Evolutionary conservation across 805 yeast species (phyloP).

Genomic region (Candida golubevii): DNA sequence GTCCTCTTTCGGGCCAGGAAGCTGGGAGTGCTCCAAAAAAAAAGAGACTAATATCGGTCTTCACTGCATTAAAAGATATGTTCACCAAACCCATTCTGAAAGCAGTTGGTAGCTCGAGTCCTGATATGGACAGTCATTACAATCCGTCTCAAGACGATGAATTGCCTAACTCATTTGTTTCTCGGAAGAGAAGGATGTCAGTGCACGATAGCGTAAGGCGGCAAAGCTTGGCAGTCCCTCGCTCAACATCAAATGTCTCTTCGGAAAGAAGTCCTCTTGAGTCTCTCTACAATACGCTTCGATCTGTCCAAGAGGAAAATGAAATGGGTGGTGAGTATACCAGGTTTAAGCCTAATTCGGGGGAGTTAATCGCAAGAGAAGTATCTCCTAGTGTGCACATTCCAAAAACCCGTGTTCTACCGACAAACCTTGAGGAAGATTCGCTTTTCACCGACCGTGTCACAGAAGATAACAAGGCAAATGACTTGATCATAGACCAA

Average conservation of each 20-base stretch:
- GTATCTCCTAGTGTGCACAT: slow-evolving; percentile 15
- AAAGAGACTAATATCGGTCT: slow-evolving; percentile 11
- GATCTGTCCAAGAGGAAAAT: slow-evolving; percentile 4
- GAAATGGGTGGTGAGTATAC: slow-evolving; percentile 5
- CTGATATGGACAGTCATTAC: neutral
- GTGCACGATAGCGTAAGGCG: slow-evolving; percentile 9
- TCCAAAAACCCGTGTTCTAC: slow-evolving; percentile 15
- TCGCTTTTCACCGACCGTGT: neutral
- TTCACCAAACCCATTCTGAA: neutral
- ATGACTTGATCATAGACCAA: slow-evolving; percentile 24
- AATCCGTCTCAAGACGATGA: slow-evolving; percentile 1
- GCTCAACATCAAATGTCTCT: slow-evolving; percentile 10
- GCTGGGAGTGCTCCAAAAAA: slow-evolving; percentile 7
- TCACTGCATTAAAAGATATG: slow-evolving; percentile 12
- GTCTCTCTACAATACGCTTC: slow-evolving; percentile 7
- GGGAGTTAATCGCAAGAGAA: slow-evolving; percentile 7
- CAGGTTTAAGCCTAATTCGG: slow-evolving; percentile 6
- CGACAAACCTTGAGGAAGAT: slow-evolving; percentile 4
- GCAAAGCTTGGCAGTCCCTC: slow-evolving; percentile 11
- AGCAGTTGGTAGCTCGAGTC: neutral
- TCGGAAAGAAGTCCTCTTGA: slow-evolving; percentile 7
- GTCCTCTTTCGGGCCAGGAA: slow-evolving; percentile 11
- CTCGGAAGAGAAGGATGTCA: slow-evolving; percentile 11
- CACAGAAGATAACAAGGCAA: slow-evolving; percentile 1
- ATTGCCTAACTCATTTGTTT: slow-evolving; percentile 8